Percentiles rank a stretch among this genome's conserved stretches.
Evolutionary conservation across 805 yeast species (phyloP).

Genomic region (Ascoidea tarda): DNA sequence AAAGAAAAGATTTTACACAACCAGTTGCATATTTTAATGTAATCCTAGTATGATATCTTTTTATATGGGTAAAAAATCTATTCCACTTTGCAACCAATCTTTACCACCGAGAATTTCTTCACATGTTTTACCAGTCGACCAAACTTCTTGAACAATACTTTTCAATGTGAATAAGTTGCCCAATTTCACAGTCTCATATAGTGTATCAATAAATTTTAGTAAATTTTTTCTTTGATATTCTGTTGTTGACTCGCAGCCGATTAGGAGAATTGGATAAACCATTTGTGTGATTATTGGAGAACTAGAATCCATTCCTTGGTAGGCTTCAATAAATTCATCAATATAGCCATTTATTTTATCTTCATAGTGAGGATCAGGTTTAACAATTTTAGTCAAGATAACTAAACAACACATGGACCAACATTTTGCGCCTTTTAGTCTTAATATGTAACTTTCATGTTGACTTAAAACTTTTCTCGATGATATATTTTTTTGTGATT

Average conservation of each 20-base stretch:
- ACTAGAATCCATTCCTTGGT: constrained; percentile 27
- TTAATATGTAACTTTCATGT: constrained; percentile 20
- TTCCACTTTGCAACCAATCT: constrained; percentile 35
- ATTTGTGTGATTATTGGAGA: constrained; percentile 42
- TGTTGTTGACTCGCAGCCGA: constrained; percentile 29
- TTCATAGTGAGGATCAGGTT: constrained; percentile 15
- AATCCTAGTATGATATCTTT: too few relatives aligned
- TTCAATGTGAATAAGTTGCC: constrained; percentile 33
- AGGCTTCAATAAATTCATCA: constrained; percentile 33
- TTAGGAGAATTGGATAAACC: constrained; percentile 48
- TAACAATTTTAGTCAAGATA: constrained; percentile 19
- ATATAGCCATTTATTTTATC: constrained; percentile 19
- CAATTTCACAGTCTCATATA: constrained; percentile 37
- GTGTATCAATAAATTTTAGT: constrained; percentile 22
- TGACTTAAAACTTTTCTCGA: too few relatives aligned
- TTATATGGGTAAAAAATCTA: constrained; percentile 25
- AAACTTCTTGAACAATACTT: constrained; percentile 27
- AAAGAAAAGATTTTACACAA: too few relatives aligned
- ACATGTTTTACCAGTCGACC: constrained; percentile 28
- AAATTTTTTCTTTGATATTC: constrained; percentile 19
- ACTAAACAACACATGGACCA: constrained; percentile 31
- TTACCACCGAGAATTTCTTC: constrained; percentile 28
- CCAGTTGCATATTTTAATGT: too few relatives aligned
- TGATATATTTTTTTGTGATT: too few relatives aligned
- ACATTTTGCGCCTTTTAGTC: constrained; percentile 40